Percentiles rank a stretch among this genome's conserved stretches.
phyloP scores from a whole-genome alignment of 371 early-diverging fungal species.

The Saksenaea oblongispora region DNA sequence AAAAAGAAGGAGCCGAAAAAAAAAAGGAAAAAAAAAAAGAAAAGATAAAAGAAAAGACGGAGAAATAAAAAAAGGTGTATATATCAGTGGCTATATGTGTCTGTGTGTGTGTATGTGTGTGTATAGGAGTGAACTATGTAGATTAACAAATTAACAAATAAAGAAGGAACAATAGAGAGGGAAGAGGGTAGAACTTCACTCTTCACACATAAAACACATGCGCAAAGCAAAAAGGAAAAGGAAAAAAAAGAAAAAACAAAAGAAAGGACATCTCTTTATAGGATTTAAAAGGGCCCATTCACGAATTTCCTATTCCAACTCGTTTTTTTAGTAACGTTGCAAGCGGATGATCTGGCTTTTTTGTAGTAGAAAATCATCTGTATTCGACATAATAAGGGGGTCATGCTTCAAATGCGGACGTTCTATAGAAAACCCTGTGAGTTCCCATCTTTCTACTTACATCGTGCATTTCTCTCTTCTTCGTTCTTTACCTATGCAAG shows the following conservation, averaged over 20 bases:
- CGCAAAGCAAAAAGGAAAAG: not conserved
- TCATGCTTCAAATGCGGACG: not conserved
- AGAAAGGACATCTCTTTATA: not conserved
- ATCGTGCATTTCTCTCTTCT: not conserved
- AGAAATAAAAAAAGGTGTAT: not conserved
- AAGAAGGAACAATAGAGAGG: not conserved
- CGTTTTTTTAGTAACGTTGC: constrained; percentile 3
- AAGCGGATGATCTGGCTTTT: constrained; percentile 2
- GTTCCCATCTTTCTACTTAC: constrained; percentile 2
- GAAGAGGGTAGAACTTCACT: not conserved
- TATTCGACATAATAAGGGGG: constrained; percentile 1
- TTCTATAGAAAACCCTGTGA: constrained; percentile 6
- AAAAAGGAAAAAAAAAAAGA: not conserved
- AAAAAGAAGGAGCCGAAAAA: not conserved
- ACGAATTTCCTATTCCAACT: not conserved
- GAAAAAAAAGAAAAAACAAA: not conserved
- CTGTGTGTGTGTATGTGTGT: too few relatives aligned
- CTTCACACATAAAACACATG: not conserved
- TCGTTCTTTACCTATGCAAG: not conserved
- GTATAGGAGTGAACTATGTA: too few relatives aligned
- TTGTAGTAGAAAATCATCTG: not conserved
- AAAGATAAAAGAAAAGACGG: not conserved
- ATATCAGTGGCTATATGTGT: too few relatives aligned
- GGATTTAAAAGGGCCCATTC: not conserved
- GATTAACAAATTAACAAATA: too few relatives aligned